Evolutionary conservation across 2,329 filamentous ascomycete species (phyloP).

Genomic region (Arthrinium puccinioides): DNA sequence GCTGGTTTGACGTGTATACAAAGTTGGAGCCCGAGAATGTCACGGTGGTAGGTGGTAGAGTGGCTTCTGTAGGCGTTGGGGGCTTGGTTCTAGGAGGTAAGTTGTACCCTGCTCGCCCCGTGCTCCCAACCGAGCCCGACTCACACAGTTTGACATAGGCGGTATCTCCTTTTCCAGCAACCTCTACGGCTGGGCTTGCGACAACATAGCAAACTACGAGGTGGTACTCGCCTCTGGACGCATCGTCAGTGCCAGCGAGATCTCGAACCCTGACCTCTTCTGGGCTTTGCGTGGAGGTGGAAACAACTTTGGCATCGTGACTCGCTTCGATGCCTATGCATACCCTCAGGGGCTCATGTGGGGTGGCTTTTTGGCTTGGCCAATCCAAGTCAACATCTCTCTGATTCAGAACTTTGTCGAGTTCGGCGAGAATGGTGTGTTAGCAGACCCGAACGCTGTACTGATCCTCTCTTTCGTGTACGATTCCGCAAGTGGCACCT

Average conservation of each 20-base stretch:
- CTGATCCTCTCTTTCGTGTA: background rate
- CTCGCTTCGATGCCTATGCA: constrained; percentile 17
- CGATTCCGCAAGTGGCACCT: background rate
- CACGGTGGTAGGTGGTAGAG: constrained; percentile 28
- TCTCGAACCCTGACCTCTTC: constrained; percentile 30
- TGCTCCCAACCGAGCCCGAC: background rate
- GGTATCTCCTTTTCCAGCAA: constrained; percentile 13
- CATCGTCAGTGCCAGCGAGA: constrained; percentile 30
- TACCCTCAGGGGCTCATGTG: constrained; percentile 1
- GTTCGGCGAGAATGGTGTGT: background rate
- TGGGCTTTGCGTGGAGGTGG: constrained; percentile 36
- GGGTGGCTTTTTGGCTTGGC: background rate
- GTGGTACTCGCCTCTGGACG: constrained; percentile 33
- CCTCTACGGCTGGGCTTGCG: constrained; percentile 34
- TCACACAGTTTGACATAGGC: constrained; percentile 5
- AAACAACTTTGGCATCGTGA: constrained; percentile 34
- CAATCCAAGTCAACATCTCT: background rate
- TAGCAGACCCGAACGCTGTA: background rate
- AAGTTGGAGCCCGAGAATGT: constrained; percentile 23
- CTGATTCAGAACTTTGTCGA: background rate
- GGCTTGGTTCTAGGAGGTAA: constrained; percentile 27
- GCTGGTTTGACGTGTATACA: constrained; percentile 31
- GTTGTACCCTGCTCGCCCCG: background rate
- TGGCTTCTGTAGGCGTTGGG: constrained; percentile 28
- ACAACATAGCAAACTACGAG: constrained; percentile 32